These are phyloP conservation scores for Nyssa sinensis DNA, from an alignment of 148 eudicot genomes.

Conservation along the genomic window DNA sequence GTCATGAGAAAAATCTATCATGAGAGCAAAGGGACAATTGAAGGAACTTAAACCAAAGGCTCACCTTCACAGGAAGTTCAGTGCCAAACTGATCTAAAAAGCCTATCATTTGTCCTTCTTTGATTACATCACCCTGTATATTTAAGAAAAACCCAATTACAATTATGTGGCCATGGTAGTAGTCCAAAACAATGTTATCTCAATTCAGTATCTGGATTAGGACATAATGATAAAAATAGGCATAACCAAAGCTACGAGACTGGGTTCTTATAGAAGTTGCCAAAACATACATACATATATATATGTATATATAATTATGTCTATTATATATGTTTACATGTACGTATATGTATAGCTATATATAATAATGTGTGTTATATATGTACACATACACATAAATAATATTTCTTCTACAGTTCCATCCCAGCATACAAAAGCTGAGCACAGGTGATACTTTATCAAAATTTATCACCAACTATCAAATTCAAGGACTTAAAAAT, in stretches of 20 bases:
- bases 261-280: neutral
- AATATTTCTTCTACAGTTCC: neutral
- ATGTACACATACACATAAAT: too few species aligned
- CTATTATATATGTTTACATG: too few species aligned
- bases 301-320: too few species aligned
- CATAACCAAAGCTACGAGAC: too few species aligned
- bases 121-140: conserved; percentile 85
- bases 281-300: too few species aligned
- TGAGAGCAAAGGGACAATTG: neutral
- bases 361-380: too few species aligned
- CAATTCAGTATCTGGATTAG: too few species aligned
- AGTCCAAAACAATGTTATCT: neutral
- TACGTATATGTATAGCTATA: too few species aligned
- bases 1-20: conserved; percentile 6
- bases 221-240: too few species aligned
- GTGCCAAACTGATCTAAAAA: conserved; percentile 84
- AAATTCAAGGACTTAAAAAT: too few species aligned
- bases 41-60: conserved; percentile 14
- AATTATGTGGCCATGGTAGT: neutral
- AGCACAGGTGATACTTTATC: neutral
- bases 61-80: conserved; percentile 79
- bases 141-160: neutral
- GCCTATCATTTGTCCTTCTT: conserved; percentile 86
- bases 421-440: neutral
- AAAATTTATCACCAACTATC: neutral